Base-by-base conservation (phyloP, 768 basidiomycete species). In the Strobilomyces confusus region DNA sequence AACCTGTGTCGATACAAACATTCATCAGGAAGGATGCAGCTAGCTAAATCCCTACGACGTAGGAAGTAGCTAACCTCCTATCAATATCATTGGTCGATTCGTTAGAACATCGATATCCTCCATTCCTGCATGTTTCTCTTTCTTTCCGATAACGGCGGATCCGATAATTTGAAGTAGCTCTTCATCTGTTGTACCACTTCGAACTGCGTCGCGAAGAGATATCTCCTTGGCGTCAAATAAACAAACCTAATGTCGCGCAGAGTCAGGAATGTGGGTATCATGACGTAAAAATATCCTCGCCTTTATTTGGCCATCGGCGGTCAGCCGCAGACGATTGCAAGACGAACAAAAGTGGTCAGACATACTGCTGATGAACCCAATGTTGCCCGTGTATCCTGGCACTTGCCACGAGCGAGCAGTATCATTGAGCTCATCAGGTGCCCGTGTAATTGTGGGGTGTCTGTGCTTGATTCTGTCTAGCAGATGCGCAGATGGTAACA, bases 321-420 rank as follows among this genome's bases (percentile, higher is more conserved):
- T 93, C 43, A 95, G 75, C 38, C 92, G 77, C 46, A 94, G 74
- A 52, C 92, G 79, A 62, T 91, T 92, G 72, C 92, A 95, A 1
- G 85, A 83, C 1, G 81, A 78, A 69, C 92, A 94, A 62, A 95
- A 92, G 69, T 93, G 92, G 69, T 95, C 91, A 17, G 90, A 93
- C 92, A 92, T 92, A 74, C 87, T 91, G 64, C 84, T 90, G 64
- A 95, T 95, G 70, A 94, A 92, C n/a, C 86, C 92, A 67, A 86
- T 79, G 64, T 75, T 81, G 22, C 91, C 92, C 54, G 56, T 58
- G 64, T 84, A 81, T 6, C 85, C 86, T 0, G 86, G 87, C 48
- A 93, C 81, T 57, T 76, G 71, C 80, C 87, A 92, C 22, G 83
- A 84, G 45, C 88, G 81, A 19, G 89, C 87, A n/a, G 90, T 93